Evolutionary conservation across 441 rosid species (phyloP), one percentile per base, ranked within the genome.

Genomic region (Aquilaria agallochum): DNA sequence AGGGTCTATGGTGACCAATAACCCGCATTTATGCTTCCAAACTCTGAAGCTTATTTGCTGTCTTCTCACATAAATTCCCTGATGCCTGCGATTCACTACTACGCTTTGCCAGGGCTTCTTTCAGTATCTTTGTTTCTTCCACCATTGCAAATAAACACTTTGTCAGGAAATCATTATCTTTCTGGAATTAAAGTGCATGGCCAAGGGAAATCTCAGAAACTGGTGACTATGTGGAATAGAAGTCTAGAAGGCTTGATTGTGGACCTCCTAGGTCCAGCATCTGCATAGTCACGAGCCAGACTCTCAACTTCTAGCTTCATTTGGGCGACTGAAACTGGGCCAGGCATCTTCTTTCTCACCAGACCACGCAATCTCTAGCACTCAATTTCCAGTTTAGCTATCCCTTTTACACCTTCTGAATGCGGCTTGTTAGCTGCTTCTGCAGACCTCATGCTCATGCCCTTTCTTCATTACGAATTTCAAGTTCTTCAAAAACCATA

Each of bases 281-380:
- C 95, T 67, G 83, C 96, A 68, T 76, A 83, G 50, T 86, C 96
- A 56, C 86, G 79, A 49, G 90, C 96, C 68, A 88, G 77, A 71
- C 73, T 88, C 76, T 91, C 97, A 50, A 91, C 96, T 68, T 91
- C 97, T 58, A 83, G 69, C 83, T 88, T 91, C 97, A 88, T 91
- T 65, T 91, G 96, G 9, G 97, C 97, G 55, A 91, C 87, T 54
- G 97, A 96, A 56, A 92, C 97, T 65, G 97, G 96, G 72, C 97
- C 97, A 0, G 97, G 97, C 69, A 91, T 77, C 78, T 85, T 91
- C 84, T 88, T 91, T 65, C 97, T 72, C 56, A 91, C 94, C 13
- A 91, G 77, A 65, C 89, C 80, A 0, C 97, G 96, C 62, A 91
- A 72, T 67, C 97, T 83, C 68, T 89, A 96, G 68, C 97, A 91